Evolutionary conservation across 2,329 filamentous ascomycete species (phyloP).

Genomic region (Elsinoe batatas): DNA sequence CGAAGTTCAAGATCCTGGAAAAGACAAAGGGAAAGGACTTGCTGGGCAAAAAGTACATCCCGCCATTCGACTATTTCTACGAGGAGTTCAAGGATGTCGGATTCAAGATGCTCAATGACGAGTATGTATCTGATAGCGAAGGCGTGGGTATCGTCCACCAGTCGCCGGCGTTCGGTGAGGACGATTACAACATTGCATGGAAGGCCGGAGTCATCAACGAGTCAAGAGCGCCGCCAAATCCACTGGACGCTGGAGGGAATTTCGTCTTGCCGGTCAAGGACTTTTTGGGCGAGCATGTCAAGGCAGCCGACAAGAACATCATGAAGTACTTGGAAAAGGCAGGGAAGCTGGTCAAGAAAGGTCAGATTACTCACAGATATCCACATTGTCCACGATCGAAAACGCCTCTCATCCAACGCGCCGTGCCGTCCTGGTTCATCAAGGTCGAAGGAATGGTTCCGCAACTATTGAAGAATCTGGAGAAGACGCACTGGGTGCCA

Average conservation of each 20-base stretch:
- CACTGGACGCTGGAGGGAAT: conserved; percentile 72
- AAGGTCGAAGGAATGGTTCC: conserved; percentile 76
- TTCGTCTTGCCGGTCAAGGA: conserved; percentile 70
- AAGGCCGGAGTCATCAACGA: conserved; percentile 69
- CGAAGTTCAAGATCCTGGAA: conserved; percentile 73
- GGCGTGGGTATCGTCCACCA: conserved; percentile 94
- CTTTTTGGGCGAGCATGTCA: conserved; percentile 81
- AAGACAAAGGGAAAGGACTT: conserved; percentile 76
- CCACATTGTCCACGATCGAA: conserved; percentile 94
- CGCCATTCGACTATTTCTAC: conserved; percentile 81
- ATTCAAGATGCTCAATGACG: conserved; percentile 73
- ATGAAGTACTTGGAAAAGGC: conserved; percentile 75
- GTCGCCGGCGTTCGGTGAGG: conserved; percentile 86
- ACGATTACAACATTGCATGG: conserved; percentile 80
- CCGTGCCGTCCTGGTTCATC: conserved; percentile 92
- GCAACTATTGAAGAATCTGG: conserved; percentile 81
- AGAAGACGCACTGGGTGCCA: conserved; percentile 85
- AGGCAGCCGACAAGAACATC: conserved; percentile 84
- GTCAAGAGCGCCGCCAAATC: conserved; percentile 72
- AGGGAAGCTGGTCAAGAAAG: conserved; percentile 71
- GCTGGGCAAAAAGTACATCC: conserved; percentile 80
- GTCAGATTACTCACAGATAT: conserved; percentile 82
- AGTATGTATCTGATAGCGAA: conserved; percentile 79
- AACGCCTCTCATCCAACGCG: conserved; percentile 83
- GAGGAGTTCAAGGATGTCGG: conserved; percentile 77